Evolutionary conservation across 164 flowering plant genomes (phyloP).

Genomic region (Warburgia ugandensis): DNA sequence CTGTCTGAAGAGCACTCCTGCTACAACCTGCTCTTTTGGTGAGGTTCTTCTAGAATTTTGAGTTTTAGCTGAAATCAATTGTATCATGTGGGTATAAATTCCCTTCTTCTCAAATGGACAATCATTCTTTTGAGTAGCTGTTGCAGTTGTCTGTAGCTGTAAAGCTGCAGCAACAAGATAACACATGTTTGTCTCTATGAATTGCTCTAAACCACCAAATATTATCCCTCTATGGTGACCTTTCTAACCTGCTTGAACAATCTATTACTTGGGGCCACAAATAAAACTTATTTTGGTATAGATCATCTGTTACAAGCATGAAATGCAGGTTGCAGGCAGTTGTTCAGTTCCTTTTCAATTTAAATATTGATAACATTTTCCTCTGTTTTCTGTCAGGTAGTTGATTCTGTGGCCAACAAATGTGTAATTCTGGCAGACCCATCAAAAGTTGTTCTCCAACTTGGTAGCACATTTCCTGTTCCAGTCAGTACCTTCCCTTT

Average conservation of each 20-base stretch:
- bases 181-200: background rate
- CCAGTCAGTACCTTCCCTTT: slow-evolving; percentile 13
- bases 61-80: too few relatives aligned
- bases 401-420: slow-evolving; percentile 23
- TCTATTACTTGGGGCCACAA: background rate
- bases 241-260: background rate
- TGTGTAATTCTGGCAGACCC: slow-evolving; percentile 25
- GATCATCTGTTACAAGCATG: background rate
- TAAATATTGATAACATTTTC: background rate
- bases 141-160: background rate
- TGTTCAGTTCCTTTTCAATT: background rate
- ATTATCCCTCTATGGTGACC: background rate
- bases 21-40: too few relatives aligned
- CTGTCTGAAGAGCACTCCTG: too few relatives aligned
- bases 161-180: too few relatives aligned
- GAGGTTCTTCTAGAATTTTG: too few relatives aligned
- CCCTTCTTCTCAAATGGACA: background rate
- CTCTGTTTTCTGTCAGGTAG: slow-evolving; percentile 11
- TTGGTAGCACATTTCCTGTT: slow-evolving; percentile 27
- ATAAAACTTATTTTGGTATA: background rate
- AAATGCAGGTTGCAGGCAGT: background rate
- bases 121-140: background rate
- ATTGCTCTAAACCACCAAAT: background rate
- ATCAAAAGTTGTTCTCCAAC: slow-evolving; percentile 23
- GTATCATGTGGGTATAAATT: too few relatives aligned